These are phyloP conservation scores for Sarocladium strictum DNA, from an alignment of 2,329 filamentous ascomycete genomes.

Conservation along the genomic window DNA sequence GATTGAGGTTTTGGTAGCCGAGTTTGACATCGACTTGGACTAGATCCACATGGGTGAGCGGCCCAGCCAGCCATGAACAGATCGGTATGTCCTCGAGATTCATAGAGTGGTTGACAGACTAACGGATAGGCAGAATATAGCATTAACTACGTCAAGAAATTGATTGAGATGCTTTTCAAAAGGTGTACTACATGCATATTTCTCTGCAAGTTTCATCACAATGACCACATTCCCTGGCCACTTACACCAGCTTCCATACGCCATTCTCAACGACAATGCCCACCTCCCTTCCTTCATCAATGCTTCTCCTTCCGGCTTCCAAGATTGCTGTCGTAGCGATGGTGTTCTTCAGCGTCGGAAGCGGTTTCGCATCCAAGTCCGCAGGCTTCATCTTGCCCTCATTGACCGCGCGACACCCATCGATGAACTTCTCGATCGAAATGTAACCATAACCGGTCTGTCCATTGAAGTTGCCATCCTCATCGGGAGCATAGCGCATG, in stretches of 20 bases:
- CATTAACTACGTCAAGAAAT: too few species aligned
- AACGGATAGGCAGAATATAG: too few species aligned
- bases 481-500: constrained; percentile 90
- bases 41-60: too few species aligned
- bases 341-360: constrained; percentile 84
- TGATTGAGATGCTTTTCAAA: too few species aligned
- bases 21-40: too few species aligned
- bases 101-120: too few species aligned
- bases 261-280: constrained; percentile 63
- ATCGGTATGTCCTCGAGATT: too few species aligned
- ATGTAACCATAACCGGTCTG: constrained; percentile 92
- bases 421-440: constrained; percentile 93
- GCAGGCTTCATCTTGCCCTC: constrained; percentile 65
- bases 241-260: constrained; percentile 58
- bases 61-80: too few species aligned
- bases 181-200: too few species aligned
- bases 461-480: constrained; percentile 89
- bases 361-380: constrained; percentile 70
- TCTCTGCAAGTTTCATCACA: too few species aligned
- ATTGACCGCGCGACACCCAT: constrained; percentile 75
- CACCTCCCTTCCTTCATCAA: constrained; percentile 76
- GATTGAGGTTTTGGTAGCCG: too few species aligned
- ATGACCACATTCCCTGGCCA: too few species aligned
- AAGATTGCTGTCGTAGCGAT: constrained; percentile 88
- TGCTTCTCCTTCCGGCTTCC: constrained; percentile 75